Percentiles rank a stretch among this genome's conserved stretches.
These are phyloP conservation scores for Phytophthora aleatoria DNA, from an alignment of 352 stramenopile genomes.

Conservation along the genomic window DNA sequence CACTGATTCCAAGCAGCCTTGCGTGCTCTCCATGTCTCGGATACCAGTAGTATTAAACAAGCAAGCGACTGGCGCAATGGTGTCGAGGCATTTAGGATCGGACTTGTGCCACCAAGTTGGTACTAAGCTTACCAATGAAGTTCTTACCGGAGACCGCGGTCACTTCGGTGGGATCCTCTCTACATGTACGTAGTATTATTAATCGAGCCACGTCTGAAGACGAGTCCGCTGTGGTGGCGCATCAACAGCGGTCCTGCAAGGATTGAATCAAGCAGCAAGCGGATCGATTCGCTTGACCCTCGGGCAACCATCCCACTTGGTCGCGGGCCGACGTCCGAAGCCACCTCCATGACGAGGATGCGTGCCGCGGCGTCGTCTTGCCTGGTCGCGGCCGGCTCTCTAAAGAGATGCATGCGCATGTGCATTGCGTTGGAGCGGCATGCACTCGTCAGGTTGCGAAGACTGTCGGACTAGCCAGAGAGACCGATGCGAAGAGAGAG, in stretches of 20 bases:
- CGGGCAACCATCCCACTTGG: conserved; percentile 27
- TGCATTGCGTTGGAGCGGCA: conserved; percentile 16
- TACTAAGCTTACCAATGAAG: not conserved
- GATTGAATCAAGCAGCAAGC: conserved; percentile 12
- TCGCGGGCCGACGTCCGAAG: conserved; percentile 5
- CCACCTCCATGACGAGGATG: not conserved
- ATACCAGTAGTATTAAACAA: conserved; percentile 9
- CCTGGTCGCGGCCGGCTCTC: conserved; percentile 17
- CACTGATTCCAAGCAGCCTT: conserved; percentile 24
- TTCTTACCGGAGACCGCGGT: conserved; percentile 15
- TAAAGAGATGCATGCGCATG: conserved; percentile 9
- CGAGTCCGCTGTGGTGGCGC: conserved; percentile 8
- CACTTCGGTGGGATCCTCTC: conserved; percentile 5
- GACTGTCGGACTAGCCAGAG: not conserved
- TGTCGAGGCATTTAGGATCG: not conserved
- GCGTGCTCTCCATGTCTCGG: conserved; percentile 16
- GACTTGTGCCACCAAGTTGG: not conserved
- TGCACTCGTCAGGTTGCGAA: conserved; percentile 17
- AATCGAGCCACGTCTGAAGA: conserved; percentile 1
- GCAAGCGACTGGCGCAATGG: conserved; percentile 4
- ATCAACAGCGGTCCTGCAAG: conserved; percentile 21
- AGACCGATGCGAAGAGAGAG: not conserved
- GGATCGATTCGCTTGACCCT: conserved; percentile 2
- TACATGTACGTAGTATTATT: no score
- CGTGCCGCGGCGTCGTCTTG: not conserved